A percentile compares a stretch with the other conserved stretches of the same genome.
phyloP scores from a whole-genome alignment of 2,329 filamentous ascomycete genomes.

The Pseudogymnoascus sp. region DNA sequence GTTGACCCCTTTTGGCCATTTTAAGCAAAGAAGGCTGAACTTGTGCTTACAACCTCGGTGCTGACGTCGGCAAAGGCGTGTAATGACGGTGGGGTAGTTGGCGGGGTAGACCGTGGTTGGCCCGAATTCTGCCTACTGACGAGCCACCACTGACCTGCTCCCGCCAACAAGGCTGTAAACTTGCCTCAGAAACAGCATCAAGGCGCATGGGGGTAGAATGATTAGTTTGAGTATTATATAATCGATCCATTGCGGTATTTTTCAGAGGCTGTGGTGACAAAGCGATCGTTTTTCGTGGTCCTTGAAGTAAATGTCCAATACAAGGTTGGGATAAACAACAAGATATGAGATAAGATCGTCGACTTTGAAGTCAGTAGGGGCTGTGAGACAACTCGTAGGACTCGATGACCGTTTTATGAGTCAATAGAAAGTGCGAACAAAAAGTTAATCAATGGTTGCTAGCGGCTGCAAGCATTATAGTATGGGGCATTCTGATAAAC shows the following conservation, averaged over 20 bases:
- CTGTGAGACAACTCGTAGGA: neutral
- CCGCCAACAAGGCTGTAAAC: neutral
- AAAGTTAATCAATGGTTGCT: neutral
- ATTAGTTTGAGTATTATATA: neutral
- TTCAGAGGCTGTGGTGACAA: neutral
- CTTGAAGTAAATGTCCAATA: neutral
- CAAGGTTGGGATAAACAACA: neutral
- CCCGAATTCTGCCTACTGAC: neutral
- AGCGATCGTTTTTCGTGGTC: neutral
- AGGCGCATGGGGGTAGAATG: neutral
- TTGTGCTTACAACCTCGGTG: neutral
- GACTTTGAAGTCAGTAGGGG: neutral
- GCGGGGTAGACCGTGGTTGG: neutral
- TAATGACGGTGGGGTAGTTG: neutral
- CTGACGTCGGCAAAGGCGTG: conserved; percentile 1
- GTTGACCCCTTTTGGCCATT: neutral
- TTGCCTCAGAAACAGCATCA: neutral
- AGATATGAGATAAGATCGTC: neutral
- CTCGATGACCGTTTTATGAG: neutral
- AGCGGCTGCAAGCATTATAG: neutral
- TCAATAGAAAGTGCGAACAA: neutral
- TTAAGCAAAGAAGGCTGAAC: neutral
- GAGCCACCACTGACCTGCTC: neutral
- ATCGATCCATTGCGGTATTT: neutral
- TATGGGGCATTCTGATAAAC: neutral